Evolutionary conservation across 768 basidiomycete genomes (phyloP), one percentile per base, ranked within the genome.

Genomic region (Cyclocybe cylindracea): DNA sequence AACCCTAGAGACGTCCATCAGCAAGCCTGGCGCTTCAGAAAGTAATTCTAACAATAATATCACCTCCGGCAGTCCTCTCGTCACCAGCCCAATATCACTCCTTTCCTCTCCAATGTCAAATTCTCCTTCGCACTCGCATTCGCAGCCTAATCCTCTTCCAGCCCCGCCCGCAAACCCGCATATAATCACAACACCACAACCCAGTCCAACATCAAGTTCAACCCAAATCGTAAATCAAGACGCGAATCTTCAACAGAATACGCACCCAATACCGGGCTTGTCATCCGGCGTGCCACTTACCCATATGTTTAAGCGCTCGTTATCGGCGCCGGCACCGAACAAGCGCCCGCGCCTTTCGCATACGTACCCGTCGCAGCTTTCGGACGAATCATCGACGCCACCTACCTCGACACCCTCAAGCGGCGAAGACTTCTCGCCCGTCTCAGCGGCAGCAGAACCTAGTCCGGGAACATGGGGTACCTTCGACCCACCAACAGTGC

Each of bases 281-380:
- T 24, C 24, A 24, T 73, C 79, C 65, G 65, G 65, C 36, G 70
- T 82, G 19, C 78, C 84, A 3, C 76, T 86, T 29, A 83, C 84
- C 4, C 75, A 83, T 45, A 81, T 85, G 82, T 83, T 80, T 72
- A 85, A 77, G 64, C 84, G 86, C 46, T 82, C 83, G 9, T 70
- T 80, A 3, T 86, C 86, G 14, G 61, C 55, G 4, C 58, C 66
- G 36, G 37, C 51, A 14, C 36, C 56, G 34, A 51, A 63, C 55
- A 43, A 51, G 19, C 51, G 50, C 7, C 44, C 51, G 1, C 40
- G 37, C n/a, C 47, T 48, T 16, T n/a, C 48, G 10, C 54, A 31
- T 29, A 44, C 14, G 9, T 44, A 55, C 2, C 39, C 50, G 19
- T 54, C 58, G 10, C 60, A 52, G 29, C 53, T 39, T 11, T 57